Evolutionary conservation across 129 eudicot genomes (phyloP).

Genomic region (Smallanthus sonchifolius): DNA sequence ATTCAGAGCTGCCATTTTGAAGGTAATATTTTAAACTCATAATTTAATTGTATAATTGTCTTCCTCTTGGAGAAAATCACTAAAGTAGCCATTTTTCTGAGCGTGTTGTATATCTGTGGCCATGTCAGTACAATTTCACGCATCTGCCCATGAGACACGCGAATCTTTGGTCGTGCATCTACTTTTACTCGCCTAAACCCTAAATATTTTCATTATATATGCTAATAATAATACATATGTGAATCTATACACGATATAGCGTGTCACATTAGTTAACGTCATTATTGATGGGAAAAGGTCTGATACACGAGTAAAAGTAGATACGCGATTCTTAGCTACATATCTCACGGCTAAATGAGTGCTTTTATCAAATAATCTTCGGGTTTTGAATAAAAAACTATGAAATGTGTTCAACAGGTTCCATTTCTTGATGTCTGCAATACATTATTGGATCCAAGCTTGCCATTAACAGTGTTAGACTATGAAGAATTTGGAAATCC

Average conservation of each 20-base stretch:
- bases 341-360: neutral
- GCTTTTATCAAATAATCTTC: neutral
- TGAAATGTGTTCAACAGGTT: conserved; percentile 41
- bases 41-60: neutral
- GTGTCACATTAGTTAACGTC: neutral
- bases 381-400: neutral
- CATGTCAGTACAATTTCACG: neutral
- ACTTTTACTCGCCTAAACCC: neutral
- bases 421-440: conserved; percentile 89
- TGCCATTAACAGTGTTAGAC: conserved; percentile 80
- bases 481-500: conserved; percentile 96
- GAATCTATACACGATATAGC: neutral
- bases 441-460: conserved; percentile 71
- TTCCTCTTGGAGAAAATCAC: neutral
- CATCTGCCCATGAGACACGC: neutral
- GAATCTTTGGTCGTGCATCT: neutral
- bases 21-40: conserved; percentile 33
- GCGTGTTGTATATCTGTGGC: neutral
- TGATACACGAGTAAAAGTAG: neutral
- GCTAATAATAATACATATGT: neutral
- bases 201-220: neutral
- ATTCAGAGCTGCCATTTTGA: conserved; percentile 74
- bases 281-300: neutral
- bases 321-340: neutral
- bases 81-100: neutral